phyloP scores from a whole-genome alignment of 2,329 filamentous ascomycete species.

The Exophiala bonariae region DNA sequence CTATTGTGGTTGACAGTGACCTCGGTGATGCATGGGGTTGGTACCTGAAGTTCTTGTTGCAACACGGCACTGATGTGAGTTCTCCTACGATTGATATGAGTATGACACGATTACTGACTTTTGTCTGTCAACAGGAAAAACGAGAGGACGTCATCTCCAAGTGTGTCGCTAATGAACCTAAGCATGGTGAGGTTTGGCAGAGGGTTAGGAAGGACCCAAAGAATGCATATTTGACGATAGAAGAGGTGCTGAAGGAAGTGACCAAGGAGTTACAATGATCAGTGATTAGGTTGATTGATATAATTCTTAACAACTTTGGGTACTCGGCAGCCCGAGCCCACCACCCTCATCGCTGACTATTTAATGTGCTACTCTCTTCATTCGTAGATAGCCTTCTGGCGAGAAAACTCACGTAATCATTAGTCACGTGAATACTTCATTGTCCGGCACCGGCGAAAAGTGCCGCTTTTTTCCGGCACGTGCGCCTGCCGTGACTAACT shows the following conservation, averaged over 20 bases:
- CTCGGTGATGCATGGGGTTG: slow-evolving; percentile 94
- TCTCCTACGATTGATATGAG: neutral
- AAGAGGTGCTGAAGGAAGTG: slow-evolving; percentile 82
- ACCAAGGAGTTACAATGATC: slow-evolving; percentile 51
- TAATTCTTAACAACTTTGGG: too few species aligned
- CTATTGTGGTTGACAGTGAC: slow-evolving; percentile 82
- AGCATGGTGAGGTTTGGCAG: slow-evolving; percentile 93
- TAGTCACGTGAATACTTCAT: too few species aligned
- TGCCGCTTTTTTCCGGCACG: neutral
- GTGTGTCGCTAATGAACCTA: slow-evolving; percentile 79
- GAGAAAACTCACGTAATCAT: too few species aligned
- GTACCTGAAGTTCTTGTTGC: slow-evolving; percentile 90
- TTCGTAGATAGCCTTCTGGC: too few species aligned
- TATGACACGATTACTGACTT: slow-evolving; percentile 9
- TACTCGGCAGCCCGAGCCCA: too few species aligned
- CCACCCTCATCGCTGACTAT: too few species aligned
- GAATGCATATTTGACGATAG: slow-evolving; percentile 71
- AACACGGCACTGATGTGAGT: slow-evolving; percentile 79
- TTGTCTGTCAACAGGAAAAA: slow-evolving; percentile 64
- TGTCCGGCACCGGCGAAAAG: too few species aligned
- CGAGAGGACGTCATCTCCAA: slow-evolving; percentile 78
- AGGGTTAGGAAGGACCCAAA: slow-evolving; percentile 78
- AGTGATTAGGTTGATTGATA: too few species aligned
- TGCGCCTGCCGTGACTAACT: too few species aligned
- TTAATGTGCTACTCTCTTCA: too few species aligned